Base-by-base conservation (phyloP, 1,139 yeast genomes). In the Candida tropicalis region DNA sequence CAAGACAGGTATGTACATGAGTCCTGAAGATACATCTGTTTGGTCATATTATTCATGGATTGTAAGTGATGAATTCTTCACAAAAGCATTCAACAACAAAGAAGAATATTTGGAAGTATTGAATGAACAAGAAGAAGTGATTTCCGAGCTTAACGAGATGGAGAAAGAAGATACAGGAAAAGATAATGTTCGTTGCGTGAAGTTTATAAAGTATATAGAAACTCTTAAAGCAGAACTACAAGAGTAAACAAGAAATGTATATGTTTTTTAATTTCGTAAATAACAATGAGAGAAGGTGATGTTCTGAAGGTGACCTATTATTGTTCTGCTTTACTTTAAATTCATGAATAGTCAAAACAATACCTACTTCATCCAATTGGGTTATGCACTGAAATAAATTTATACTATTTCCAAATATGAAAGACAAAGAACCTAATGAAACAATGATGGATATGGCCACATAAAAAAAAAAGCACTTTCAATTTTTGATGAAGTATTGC, bases 31-130 rank as follows among this genome's bases (percentile, higher is more conserved):
- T 59, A 93, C 95, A 39, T 87, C 97, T 0, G 84, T 89, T 0
- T 93, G 99, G 98, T 75, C 86, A 4, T 93, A 91, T 61, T 74
- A 88, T 46, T 77, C 83, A 41, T 93, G 98, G 98, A 68, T 93
- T 16, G 63, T 90, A 10, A 77, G 83, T 5, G 78, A 78, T 29
- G 71, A 74, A 2, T 66, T 80, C 16, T 75, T 82, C 42, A 68
- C 73, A 1, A 35, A 50, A 10, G 55, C 68, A 8, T 56, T 62
- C 33, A 49, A 52, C 10, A 63, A 68, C 38, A 45, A 56, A 18
- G 45, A 48, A 2, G 38, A 50, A 15, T 60, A 62, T 38, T 23
- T 59, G 4, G 63, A 67, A 0, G 47, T 76, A 20, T 62, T 84
- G 32, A 52, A 65, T 4, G 60, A 65, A 3, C 77, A 80, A 39